Conservation (phyloP, 345 rosid genomes). For the Microcos paniculata region DNA sequence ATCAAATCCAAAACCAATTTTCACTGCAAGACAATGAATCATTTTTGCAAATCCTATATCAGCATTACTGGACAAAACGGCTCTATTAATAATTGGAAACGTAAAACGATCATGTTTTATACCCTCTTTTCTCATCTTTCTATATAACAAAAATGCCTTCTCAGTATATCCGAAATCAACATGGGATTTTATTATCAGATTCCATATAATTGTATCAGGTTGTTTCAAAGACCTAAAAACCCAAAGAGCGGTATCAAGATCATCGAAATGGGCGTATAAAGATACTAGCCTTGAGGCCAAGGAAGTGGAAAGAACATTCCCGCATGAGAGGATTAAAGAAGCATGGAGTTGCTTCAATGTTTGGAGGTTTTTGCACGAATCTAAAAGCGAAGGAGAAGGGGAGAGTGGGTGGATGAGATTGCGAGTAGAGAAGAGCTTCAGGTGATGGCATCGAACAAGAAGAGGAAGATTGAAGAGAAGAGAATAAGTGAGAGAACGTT, state of each 20-base stretch:
- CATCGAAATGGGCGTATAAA: slow-evolving; percentile 15
- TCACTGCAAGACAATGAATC: slow-evolving; percentile 33
- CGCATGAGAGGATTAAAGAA: slow-evolving; percentile 7
- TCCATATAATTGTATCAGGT: slow-evolving; percentile 27
- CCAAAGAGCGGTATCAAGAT: slow-evolving; percentile 16
- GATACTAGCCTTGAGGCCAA: slow-evolving; percentile 21
- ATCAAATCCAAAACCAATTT: slow-evolving; percentile 34
- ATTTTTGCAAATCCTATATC: slow-evolving; percentile 14
- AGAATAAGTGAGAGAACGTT: background rate
- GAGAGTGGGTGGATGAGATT: background rate
- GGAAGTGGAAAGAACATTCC: background rate
- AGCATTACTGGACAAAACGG: slow-evolving; percentile 3
- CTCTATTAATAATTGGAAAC: slow-evolving; percentile 35
- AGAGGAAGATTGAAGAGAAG: background rate
- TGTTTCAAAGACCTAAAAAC: slow-evolving; percentile 10
- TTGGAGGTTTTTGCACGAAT: slow-evolving; percentile 16
- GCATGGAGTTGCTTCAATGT: slow-evolving; percentile 21
- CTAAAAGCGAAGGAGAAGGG: slow-evolving; percentile 12
- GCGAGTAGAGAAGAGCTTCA: background rate
- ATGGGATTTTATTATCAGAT: slow-evolving; percentile 26
- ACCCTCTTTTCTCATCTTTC: slow-evolving; percentile 26
- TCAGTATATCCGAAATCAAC: slow-evolving; percentile 14
- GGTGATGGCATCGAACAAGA: slow-evolving; percentile 28
- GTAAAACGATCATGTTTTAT: slow-evolving; percentile 32
- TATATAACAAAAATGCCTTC: slow-evolving; percentile 26